Evolutionary conservation across 345 rosid species (phyloP).

Genomic region (Cardamine occulta): DNA sequence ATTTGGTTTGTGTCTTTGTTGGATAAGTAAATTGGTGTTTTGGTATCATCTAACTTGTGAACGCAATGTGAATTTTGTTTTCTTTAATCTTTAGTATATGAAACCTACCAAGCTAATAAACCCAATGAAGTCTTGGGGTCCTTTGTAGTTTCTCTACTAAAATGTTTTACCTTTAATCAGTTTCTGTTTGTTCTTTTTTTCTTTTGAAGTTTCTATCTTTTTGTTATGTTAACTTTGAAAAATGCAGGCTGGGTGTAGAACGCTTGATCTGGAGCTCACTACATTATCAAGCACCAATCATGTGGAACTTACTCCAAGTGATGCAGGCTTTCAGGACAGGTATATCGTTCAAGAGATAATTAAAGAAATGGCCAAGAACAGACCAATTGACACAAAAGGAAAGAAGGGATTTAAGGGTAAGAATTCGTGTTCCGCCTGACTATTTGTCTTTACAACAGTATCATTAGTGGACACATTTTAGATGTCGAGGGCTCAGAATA

Average conservation of each 20-base stretch:
- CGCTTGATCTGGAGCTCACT: conserved; percentile 85
- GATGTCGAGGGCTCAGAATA: neutral
- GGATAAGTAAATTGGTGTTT: neutral
- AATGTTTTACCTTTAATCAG: neutral
- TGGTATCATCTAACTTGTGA: conserved; percentile 8
- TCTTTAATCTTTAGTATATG: neutral
- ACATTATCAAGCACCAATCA: conserved; percentile 86
- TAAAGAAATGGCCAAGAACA: conserved; percentile 96
- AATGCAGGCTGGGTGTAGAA: conserved; percentile 88
- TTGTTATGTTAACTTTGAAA: neutral
- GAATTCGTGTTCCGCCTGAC: neutral
- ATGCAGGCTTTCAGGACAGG: conserved; percentile 97
- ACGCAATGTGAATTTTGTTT: neutral
- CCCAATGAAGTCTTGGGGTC: conserved; percentile 7
- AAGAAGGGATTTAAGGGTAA: conserved; percentile 85
- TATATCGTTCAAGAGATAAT: conserved; percentile 94
- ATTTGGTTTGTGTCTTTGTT: neutral
- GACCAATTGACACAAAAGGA: conserved; percentile 90
- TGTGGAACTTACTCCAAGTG: conserved; percentile 93
- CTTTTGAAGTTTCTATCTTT: neutral
- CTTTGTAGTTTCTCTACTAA: neutral
- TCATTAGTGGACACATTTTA: neutral
- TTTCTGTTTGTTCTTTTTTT: neutral
- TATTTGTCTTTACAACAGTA: neutral
- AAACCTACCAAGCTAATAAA: conserved; percentile 10